Conservation (phyloP, 176 grass and related monocot genomes). For the Luzula sylvatica region DNA sequence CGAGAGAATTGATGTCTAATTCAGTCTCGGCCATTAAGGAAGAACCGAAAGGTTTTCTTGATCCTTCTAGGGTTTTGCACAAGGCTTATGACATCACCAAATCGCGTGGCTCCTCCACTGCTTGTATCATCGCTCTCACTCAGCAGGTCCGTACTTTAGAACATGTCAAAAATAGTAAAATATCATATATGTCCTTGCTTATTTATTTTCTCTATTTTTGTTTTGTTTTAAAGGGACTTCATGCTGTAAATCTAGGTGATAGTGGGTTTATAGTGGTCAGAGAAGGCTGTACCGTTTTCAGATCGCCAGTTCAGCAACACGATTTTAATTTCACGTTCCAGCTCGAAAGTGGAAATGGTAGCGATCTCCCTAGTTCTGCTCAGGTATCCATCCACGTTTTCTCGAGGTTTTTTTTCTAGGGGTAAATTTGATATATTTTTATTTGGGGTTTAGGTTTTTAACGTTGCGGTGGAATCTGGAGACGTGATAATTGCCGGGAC, state of each 20-base stretch:
- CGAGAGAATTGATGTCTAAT: conserved; percentile 78
- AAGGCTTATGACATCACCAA: conserved; percentile 82
- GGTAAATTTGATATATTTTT: background rate
- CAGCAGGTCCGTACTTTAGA: conserved; percentile 45
- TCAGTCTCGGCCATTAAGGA: conserved; percentile 65
- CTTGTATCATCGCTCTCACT: conserved; percentile 90
- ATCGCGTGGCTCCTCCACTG: conserved; percentile 86
- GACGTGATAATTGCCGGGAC: conserved; percentile 92
- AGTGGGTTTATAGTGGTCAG: conserved; percentile 88
- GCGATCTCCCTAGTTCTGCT: conserved; percentile 90
- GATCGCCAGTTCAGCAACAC: conserved; percentile 88
- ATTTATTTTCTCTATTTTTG: background rate
- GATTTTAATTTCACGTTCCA: conserved; percentile 99
- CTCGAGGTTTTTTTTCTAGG: background rate
- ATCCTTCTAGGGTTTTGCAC: conserved; percentile 82
- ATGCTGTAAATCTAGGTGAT: conserved; percentile 88
- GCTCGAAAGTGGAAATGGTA: conserved; percentile 88
- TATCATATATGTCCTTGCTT: background rate
- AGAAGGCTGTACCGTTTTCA: conserved; percentile 76
- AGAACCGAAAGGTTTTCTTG: conserved; percentile 61
- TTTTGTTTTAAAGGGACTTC: conserved; percentile 59
- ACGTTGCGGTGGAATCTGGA: conserved; percentile 48
- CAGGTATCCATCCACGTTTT: conserved; percentile 23
- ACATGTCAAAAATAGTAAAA: background rate
- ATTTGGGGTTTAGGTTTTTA: conserved; percentile 46